Conservation (phyloP, 2,329 filamentous ascomycete species). For the Nothopassalora personata region DNA sequence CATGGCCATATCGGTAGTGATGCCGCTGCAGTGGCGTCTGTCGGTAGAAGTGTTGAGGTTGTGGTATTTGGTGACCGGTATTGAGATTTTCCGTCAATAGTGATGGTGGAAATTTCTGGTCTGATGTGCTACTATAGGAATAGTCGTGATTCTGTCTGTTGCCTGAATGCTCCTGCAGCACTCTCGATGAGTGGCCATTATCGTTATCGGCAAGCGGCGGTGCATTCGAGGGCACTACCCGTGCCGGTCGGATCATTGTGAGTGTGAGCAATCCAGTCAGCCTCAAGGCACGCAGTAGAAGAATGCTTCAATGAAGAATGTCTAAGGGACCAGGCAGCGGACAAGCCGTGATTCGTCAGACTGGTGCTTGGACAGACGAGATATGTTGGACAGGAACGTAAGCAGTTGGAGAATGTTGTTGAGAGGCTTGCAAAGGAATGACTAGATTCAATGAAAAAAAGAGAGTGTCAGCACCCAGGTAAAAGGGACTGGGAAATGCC, state of each 20-base stretch:
- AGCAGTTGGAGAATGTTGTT: constrained; percentile 33
- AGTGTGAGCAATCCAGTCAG: constrained; percentile 17
- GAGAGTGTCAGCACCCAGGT: constrained; percentile 17
- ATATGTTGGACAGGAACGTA: constrained; percentile 35
- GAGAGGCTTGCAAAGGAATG: constrained; percentile 35
- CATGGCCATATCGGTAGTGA: constrained; percentile 7
- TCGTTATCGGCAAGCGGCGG: constrained; percentile 32
- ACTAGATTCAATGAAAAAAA: constrained; percentile 32
- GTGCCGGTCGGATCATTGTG: constrained; percentile 33
- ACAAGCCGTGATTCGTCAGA: constrained; percentile 26
- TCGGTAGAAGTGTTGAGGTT: constrained; percentile 12
- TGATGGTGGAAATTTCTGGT: constrained; percentile 30
- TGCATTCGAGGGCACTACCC: constrained; percentile 40
- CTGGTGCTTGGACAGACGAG: constrained; percentile 19
- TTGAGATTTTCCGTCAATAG: constrained; percentile 28
- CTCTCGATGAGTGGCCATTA: constrained; percentile 27
- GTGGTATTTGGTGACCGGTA: constrained; percentile 8
- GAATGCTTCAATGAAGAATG: constrained; percentile 38
- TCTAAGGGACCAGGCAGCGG: constrained; percentile 8
- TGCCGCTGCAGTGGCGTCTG: constrained; percentile 16
- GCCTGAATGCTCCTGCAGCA: constrained; percentile 40
- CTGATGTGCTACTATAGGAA: constrained; percentile 11
- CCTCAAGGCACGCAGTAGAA: constrained; percentile 33
- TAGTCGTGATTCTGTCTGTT: constrained; percentile 36
- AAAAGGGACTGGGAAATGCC: constrained; percentile 10